Conservation (phyloP, 441 rosid species). For the Populus hybrid region DNA sequence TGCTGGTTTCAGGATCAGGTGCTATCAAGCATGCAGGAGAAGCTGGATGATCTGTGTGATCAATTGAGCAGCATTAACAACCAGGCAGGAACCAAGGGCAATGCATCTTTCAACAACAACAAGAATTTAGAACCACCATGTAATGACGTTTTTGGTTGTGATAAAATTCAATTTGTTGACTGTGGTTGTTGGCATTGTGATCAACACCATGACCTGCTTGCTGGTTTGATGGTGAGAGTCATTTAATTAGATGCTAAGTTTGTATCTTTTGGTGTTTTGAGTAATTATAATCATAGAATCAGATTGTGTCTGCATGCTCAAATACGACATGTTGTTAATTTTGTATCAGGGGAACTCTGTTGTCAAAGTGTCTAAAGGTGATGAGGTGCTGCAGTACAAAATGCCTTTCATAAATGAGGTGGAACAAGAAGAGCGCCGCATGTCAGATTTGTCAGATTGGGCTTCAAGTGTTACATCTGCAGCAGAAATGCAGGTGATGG, state of each 20-base stretch:
- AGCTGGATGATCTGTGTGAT: slow-evolving; percentile 71
- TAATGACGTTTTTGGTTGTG: slow-evolving; percentile 43
- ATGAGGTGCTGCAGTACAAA: slow-evolving; percentile 33
- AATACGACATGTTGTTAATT: not conserved
- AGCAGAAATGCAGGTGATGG: slow-evolving; percentile 65
- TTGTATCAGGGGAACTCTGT: slow-evolving; percentile 39
- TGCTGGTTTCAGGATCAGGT: slow-evolving; percentile 62
- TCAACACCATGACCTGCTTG: slow-evolving; percentile 53
- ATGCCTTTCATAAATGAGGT: slow-evolving; percentile 28
- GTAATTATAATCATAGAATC: not conserved
- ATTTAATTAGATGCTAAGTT: not conserved
- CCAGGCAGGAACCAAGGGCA: slow-evolving; percentile 25
- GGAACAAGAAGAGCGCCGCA: slow-evolving; percentile 88
- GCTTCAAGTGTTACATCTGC: slow-evolving; percentile 81
- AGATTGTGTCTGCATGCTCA: not conserved
- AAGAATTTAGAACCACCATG: slow-evolving; percentile 24
- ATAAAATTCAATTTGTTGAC: slow-evolving; percentile 41
- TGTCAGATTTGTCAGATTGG: slow-evolving; percentile 98
- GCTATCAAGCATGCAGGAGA: slow-evolving; percentile 77
- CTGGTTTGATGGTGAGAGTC: slow-evolving; percentile 35
- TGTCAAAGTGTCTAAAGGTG: slow-evolving; percentile 29
- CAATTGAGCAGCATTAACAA: slow-evolving; percentile 42
- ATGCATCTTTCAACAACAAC: slow-evolving; percentile 8
- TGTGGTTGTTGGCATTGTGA: slow-evolving; percentile 93
- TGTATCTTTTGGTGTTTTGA: not conserved